Base-by-base conservation (phyloP, 768 basidiomycete genomes). In the Lentinula guzmanii region DNA sequence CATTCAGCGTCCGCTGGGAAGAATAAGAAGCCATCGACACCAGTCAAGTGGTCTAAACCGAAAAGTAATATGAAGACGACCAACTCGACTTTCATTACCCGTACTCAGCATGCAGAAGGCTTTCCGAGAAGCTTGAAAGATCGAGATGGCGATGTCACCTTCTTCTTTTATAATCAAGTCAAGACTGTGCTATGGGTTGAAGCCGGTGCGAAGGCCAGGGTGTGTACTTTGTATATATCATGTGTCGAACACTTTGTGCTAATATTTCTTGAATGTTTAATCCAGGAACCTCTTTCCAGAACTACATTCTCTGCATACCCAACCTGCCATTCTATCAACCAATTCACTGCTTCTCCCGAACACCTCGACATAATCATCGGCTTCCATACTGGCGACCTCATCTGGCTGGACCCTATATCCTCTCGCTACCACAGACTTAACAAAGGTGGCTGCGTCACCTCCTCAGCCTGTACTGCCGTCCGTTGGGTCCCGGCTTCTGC, bases 61-160 rank as follows among this genome's bases (percentile, higher is more conserved):
- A 95, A 92, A 71, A 92, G 93, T 65, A 96, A 90, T 67, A 87
- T 97, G 65, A 82, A 90, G 58, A 93, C 93, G 0, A 94, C 93
- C 1, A 93, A 89, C 5, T 96, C 95, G 24, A 91, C 91, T 2
- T 98, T 98, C 72, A 90, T 98, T 64, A 89, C 91, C 2, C 84
- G 95, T 34, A 77, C 94, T 52, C 93, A 96, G 66, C 87, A 83
- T 60, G 79, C 82, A 45, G 95, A 97, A 69, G 91, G 89, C 50
- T 74, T 93, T 61, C 80, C 79, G 33, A 90, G 86, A 73, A 77
- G 77, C 13, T 78, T 96, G 31, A 83, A 87, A 61, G 81, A 86
- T 15, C 91, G 89, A 71, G 86, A 89, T 61, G 93, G 92, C n/a
- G 94, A 96, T 58, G 80, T 80, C 5, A 90, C 89, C 1, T 94